phyloP scores from a whole-genome alignment of 2,329 filamentous ascomycete genomes.

The Colletotrichum plurivorum region DNA sequence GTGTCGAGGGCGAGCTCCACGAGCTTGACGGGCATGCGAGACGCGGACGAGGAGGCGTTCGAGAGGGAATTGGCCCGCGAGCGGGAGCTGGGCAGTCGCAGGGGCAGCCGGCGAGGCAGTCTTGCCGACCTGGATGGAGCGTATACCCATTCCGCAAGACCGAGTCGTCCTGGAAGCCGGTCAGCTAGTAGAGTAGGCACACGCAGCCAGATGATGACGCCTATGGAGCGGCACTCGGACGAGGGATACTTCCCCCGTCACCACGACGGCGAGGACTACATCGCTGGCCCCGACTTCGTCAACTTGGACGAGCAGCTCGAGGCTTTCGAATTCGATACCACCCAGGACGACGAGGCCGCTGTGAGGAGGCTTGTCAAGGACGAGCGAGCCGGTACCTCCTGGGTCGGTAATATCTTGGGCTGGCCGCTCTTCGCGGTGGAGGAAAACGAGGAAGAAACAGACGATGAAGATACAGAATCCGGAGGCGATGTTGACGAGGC shows the following conservation, averaged over 20 bases:
- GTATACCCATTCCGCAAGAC: conserved; percentile 37
- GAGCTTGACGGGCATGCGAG: conserved; percentile 67
- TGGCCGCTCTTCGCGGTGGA: conserved; percentile 75
- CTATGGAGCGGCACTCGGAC: conserved; percentile 54
- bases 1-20: conserved; percentile 76
- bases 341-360: conserved; percentile 70
- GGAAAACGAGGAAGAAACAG: conserved; percentile 69
- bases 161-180: conserved; percentile 58
- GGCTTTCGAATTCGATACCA: conserved; percentile 65
- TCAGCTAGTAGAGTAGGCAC: conserved; percentile 63
- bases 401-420: conserved; percentile 70
- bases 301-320: conserved; percentile 73
- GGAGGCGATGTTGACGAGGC: conserved; percentile 46
- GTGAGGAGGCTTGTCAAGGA: conserved; percentile 70
- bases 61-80: conserved; percentile 67
- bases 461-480: conserved; percentile 53
- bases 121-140: conserved; percentile 55
- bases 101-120: conserved; percentile 63
- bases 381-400: conserved; percentile 67
- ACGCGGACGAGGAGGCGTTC: conserved; percentile 67
- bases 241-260: conserved; percentile 60
- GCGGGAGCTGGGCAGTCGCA: conserved; percentile 63
- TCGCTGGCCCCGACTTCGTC: conserved; percentile 73
- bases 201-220: conserved; percentile 60
- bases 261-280: conserved; percentile 51